These are phyloP conservation scores for Aspergillus sergii DNA, from an alignment of 2,329 filamentous ascomycete species.

Conservation along the genomic window DNA sequence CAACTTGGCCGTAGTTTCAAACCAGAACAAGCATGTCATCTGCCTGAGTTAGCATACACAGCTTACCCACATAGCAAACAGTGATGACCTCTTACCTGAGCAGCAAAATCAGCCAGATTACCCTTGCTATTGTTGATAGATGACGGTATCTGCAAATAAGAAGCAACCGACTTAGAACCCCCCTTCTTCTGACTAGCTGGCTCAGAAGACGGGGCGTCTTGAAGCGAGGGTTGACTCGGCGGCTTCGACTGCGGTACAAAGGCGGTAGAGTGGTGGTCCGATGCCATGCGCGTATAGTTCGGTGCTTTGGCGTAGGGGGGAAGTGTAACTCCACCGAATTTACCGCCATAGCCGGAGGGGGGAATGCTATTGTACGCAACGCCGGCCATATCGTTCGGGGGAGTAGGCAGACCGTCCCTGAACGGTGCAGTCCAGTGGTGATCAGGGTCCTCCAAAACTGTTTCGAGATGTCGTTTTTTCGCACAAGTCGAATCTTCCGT, in stretches of 20 bases:
- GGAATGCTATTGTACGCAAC: conserved; percentile 40
- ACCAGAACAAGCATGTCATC: conserved; percentile 98
- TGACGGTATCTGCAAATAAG: conserved; percentile 68
- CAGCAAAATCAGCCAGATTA: conserved; percentile 79
- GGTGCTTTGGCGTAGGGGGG: conserved; percentile 26
- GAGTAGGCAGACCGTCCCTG: conserved; percentile 45
- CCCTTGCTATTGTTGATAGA: conserved; percentile 76
- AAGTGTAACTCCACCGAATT: conserved; percentile 28
- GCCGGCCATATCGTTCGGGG: conserved; percentile 47
- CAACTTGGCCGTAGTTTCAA: conserved; percentile 81
- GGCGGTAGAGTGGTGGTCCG: conserved; percentile 26
- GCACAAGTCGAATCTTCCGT: conserved; percentile 17
- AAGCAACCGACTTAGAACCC: conserved; percentile 44
- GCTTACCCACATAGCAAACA: neutral
- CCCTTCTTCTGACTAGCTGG: conserved; percentile 29
- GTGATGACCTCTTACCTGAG: conserved; percentile 60
- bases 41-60: conserved; percentile 41
- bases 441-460: conserved; percentile 21
- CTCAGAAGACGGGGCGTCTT: conserved; percentile 26
- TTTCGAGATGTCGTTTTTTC: conserved; percentile 17
- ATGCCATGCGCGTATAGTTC: conserved; percentile 24
- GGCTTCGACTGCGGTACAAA: conserved; percentile 27
- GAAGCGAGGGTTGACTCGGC: conserved; percentile 26
- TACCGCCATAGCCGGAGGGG: conserved; percentile 34
- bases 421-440: conserved; percentile 39